Evolutionary conservation across 805 yeast genomes (phyloP), one percentile per base, ranked within the genome.

Genomic region (Trichomonascus vanleenenianus): DNA sequence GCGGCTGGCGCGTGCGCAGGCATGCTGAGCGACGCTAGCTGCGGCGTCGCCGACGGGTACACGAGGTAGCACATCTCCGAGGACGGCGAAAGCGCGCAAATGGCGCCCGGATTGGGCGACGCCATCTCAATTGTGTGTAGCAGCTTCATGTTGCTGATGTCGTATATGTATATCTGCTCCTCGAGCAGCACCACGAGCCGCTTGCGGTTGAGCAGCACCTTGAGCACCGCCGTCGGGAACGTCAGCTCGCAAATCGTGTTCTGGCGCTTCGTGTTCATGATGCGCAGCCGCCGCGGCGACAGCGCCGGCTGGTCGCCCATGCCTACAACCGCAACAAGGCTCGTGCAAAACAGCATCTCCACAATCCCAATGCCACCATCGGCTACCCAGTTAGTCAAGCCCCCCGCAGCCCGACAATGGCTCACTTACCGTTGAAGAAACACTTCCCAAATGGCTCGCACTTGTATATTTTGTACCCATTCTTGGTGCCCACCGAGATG

Each of bases 331-430:
- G 95, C 96, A 19, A 93, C 76, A 33, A 91, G 70, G 4, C 95
- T 83, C 0, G 97, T 87, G 37, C 88, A 74, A 58, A 88, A 91
- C 20, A 91, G 74, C 97, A 93, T 89, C 60, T 88, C 96, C 9
- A 87, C 80, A 1, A 85, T 73, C 30, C 71, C 69, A 30, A 65
- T 63, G 25, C 67, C 71, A 12, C 67, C 69, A 40, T 64, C 68
- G 22, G 59, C 64, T 54, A 15, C 20, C 4, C 27, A 37, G 10
- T 45, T 19, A 16, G 37, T 19, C n/a, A 30, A 19, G 16, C 40
- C 40, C 12, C 27, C 38, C n/a, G n/a, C n/a, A n/a, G n/a, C n/a
- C 30, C 39, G 44, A 35, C 22, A 40, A 43, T 51, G n/a, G n/a
- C 43, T 40, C 9, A 71, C 61, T 55, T 59, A 59, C 58, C 47